phyloP scores from a whole-genome alignment of 163 green algal genomes.

The Prototheca wickerhamii region DNA sequence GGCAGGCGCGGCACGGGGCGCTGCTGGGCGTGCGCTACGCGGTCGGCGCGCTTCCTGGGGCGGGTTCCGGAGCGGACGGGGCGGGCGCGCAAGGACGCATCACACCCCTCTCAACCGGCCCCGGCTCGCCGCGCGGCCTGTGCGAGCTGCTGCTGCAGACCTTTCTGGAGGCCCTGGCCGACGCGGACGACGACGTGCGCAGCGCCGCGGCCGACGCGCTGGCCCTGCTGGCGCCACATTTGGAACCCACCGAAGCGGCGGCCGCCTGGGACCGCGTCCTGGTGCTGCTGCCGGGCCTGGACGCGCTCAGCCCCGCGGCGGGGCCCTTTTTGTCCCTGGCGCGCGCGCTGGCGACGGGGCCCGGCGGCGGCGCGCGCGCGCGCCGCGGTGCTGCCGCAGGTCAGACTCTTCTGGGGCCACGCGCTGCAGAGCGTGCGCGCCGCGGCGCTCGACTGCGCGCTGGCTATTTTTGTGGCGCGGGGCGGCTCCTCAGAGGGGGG shows the following conservation, averaged over 20 bases:
- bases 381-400: conserved; percentile 36
- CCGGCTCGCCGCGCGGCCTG: too few species aligned
- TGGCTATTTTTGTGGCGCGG: too few species aligned
- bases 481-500: too few species aligned
- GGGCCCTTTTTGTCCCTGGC: conserved; percentile 69
- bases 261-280: conserved; percentile 38
- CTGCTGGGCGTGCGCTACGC: conserved; percentile 89
- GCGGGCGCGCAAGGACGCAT: not conserved
- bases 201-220: conserved; percentile 82
- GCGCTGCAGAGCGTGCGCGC: conserved; percentile 61
- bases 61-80: conserved; percentile 20
- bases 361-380: not conserved
- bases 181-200: conserved; percentile 83
- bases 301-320: conserved; percentile 72
- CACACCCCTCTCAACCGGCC: not conserved
- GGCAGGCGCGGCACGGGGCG: conserved; percentile 53
- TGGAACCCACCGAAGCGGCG: conserved; percentile 14
- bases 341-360: not conserved
- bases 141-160: conserved; percentile 51
- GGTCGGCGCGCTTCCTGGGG: conserved; percentile 56
- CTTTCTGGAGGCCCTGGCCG: conserved; percentile 32
- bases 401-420: conserved; percentile 85
- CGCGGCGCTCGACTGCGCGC: conserved; percentile 54
- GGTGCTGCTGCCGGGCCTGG: conserved; percentile 64
- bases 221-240: conserved; percentile 43